Evolutionary conservation across 2,329 filamentous ascomycete species (phyloP).

Genomic region (Ophiostoma sp.): DNA sequence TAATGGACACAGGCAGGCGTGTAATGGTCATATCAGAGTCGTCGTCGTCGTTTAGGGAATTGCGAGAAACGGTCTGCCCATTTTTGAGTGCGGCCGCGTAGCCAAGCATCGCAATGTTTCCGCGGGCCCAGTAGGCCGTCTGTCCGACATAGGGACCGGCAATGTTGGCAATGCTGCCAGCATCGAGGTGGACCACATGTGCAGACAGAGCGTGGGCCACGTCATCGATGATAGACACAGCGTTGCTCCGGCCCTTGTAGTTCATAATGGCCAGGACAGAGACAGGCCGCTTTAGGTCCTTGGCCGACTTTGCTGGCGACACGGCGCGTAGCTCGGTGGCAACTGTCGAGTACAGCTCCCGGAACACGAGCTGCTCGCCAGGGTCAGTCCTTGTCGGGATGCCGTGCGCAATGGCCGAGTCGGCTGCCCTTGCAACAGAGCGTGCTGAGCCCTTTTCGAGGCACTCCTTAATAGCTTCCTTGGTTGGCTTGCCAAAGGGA

Average conservation of each 20-base stretch:
- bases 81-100: constrained; percentile 58
- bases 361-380: constrained; percentile 34
- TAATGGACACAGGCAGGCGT: constrained; percentile 28
- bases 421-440: constrained; percentile 17
- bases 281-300: constrained; percentile 38
- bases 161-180: constrained; percentile 69
- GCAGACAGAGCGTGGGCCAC: constrained; percentile 50
- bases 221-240: constrained; percentile 35
- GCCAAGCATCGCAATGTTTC: constrained; percentile 55
- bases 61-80: constrained; percentile 46
- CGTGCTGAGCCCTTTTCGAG: not conserved
- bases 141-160: constrained; percentile 70
- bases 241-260: constrained; percentile 36
- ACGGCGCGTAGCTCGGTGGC: constrained; percentile 37
- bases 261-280: constrained; percentile 41
- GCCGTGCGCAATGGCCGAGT: constrained; percentile 22
- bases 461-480: constrained; percentile 8
- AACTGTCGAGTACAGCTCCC: constrained; percentile 38
- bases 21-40: constrained; percentile 37
- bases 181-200: constrained; percentile 67
- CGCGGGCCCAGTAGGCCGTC: constrained; percentile 48
- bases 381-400: constrained; percentile 15
- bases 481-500: not conserved
- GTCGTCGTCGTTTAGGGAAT: constrained; percentile 43
- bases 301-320: constrained; percentile 29